Base-by-base conservation (phyloP, 2,329 filamentous ascomycete species). In the Exophiala aquamarina region DNA sequence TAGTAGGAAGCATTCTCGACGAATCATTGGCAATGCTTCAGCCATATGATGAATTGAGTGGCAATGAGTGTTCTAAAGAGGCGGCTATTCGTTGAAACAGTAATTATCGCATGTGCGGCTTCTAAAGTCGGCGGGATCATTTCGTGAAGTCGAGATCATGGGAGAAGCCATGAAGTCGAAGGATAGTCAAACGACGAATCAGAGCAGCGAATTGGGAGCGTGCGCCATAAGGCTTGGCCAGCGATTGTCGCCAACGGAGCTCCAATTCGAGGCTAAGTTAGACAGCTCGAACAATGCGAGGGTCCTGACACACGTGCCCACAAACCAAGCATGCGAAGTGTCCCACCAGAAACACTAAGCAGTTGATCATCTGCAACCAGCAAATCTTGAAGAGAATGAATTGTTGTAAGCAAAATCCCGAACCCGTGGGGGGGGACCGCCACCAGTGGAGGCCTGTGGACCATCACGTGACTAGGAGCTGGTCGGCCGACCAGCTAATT, bases 31-130 rank as follows among this genome's bases (percentile, higher is more conserved):
- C 32, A 36, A 29, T 13, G 20, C 26, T 23, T 32, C 23, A 20
- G 36, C 29, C 52, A 55, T 55, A 46, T 45, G 52, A 28, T 19
- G 23, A 38, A 47, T 49, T 45, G 52, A 55, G 40, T 55, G 52
- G 52, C 43, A 15, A 51, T 26, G 20, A 17, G 34, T 11, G 23
- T 26, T 26, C 23, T 26, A 26, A 26, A 11, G 11, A 26, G 23
- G 23, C 23, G 34, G 29, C 47, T 29, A 40, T 17, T 26, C 34
- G 28, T 26, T 18, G 36, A 23, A 15, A 35, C 17, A 9, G 43
- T n/a, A 33, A 47, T 33, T 21, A 23, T 15, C 26, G 39, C 35
- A 47, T 38, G 40, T 41, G 38, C 43, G 34, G 40, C 20, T 33
- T 37, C 33, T 11, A 40, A 45, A 42, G 10, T 33, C 19, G 49